Conservation (phyloP, 495 filamentous ascomycete species). For the Aspergillus sclerotiicarbonarius region DNA sequence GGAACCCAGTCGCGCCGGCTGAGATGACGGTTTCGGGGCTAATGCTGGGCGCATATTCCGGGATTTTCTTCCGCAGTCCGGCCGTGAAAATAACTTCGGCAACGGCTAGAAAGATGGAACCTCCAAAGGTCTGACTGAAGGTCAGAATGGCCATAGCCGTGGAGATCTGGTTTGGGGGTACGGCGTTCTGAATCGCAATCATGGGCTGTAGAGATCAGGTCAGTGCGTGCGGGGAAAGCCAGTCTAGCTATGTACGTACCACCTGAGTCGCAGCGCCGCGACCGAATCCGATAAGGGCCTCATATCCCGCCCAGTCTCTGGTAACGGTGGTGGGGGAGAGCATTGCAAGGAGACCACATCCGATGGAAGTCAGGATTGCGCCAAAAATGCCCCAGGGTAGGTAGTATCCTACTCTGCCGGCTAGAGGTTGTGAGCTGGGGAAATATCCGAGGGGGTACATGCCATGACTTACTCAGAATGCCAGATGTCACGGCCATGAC, state of each 20-base stretch:
- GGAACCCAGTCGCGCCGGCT: constrained; percentile 67
- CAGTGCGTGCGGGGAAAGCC: neutral
- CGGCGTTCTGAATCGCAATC: constrained; percentile 61
- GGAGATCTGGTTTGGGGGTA: constrained; percentile 60
- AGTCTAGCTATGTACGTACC: constrained; percentile 9
- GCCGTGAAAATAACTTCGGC: constrained; percentile 75
- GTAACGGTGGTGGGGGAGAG: constrained; percentile 45
- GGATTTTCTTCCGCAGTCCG: constrained; percentile 57
- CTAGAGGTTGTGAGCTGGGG: neutral
- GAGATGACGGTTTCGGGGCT: constrained; percentile 49
- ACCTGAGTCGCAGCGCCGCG: constrained; percentile 10
- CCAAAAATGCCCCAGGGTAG: constrained; percentile 56
- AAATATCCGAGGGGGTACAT: neutral
- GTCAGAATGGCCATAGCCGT: constrained; percentile 64
- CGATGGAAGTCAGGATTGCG: constrained; percentile 53
- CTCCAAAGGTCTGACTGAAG: constrained; percentile 68
- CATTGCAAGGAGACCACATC: constrained; percentile 59
- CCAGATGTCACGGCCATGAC: constrained; percentile 40
- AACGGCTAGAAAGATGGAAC: constrained; percentile 70
- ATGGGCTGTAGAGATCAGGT: constrained; percentile 28
- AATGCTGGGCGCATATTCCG: constrained; percentile 47
- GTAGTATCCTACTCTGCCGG: constrained; percentile 11
- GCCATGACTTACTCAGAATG: constrained; percentile 16
- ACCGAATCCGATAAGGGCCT: constrained; percentile 55
- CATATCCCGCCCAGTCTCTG: constrained; percentile 61